Evolutionary conservation across 257 asterid species (phyloP).

Genomic region (Orobanche coerulescens): DNA sequence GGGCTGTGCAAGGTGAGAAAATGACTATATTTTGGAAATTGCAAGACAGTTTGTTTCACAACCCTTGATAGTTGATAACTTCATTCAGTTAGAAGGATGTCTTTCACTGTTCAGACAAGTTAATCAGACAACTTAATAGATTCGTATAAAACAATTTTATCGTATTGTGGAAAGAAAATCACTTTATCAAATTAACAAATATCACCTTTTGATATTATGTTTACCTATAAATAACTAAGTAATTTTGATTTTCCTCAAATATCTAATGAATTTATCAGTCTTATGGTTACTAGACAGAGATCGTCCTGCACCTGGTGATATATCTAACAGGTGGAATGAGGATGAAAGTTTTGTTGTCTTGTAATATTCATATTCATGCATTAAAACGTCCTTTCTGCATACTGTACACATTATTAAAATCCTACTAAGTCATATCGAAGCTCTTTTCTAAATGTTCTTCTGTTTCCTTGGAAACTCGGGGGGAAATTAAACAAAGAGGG

Average conservation of each 20-base stretch:
- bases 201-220: neutral
- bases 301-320: neutral
- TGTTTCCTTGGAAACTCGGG: neutral
- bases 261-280: conserved; percentile 5
- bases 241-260: too few species aligned
- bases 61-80: too few species aligned
- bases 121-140: too few species aligned
- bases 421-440: neutral
- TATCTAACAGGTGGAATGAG: neutral
- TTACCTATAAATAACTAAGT: neutral
- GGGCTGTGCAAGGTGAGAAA: too few species aligned
- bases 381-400: neutral
- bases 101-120: too few species aligned
- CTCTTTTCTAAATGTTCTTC: neutral
- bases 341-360: neutral
- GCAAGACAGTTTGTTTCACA: too few species aligned
- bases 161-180: neutral
- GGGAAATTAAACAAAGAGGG: neutral
- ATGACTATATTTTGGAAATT: too few species aligned
- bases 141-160: neutral
- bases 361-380: neutral
- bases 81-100: too few species aligned
- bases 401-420: neutral
- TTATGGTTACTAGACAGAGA: neutral
- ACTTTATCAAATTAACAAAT: neutral